Conservation (phyloP, 495 filamentous ascomycete species). For the Cercophora scortea region DNA sequence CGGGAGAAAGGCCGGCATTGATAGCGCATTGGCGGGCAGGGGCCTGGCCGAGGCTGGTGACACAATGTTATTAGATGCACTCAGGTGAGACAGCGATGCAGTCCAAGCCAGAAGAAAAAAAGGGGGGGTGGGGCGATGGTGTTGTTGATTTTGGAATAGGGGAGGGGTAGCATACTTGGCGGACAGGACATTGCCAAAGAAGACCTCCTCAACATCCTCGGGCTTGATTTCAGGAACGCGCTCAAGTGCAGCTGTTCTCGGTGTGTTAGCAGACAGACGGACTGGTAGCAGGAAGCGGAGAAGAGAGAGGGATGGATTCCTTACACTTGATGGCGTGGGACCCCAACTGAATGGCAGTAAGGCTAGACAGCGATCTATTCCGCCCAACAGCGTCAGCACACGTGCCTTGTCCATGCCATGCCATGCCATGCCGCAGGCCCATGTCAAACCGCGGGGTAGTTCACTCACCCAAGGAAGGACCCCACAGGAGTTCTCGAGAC, state of each 20-base stretch:
- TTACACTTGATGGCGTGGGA: conserved; percentile 86
- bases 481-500: conserved; percentile 85
- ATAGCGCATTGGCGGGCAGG: conserved; percentile 92
- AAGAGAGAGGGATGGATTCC: too few species aligned
- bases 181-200: conserved; percentile 95
- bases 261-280: conserved; percentile 10
- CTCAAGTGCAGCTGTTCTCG: conserved; percentile 64
- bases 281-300: conserved; percentile 10
- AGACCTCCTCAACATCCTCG: conserved; percentile 88
- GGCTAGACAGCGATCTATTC: conserved; percentile 65
- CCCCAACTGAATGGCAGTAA: conserved; percentile 80
- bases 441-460: conserved; percentile 11
- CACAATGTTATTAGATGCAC: conserved; percentile 1
- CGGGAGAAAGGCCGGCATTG: conserved; percentile 69
- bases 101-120: neutral
- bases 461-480: conserved; percentile 74
- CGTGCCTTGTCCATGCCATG: neutral
- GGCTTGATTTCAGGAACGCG: conserved; percentile 78
- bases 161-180: conserved; percentile 59
- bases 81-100: neutral
- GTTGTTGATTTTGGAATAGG: too few species aligned
- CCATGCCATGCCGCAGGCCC: too few species aligned
- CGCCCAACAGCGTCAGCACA: neutral
- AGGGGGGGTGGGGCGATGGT: too few species aligned
- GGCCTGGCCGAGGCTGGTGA: conserved; percentile 81